These are phyloP conservation scores for Orbilia quercus DNA, from an alignment of 2,329 filamentous ascomycete genomes.

Conservation along the genomic window DNA sequence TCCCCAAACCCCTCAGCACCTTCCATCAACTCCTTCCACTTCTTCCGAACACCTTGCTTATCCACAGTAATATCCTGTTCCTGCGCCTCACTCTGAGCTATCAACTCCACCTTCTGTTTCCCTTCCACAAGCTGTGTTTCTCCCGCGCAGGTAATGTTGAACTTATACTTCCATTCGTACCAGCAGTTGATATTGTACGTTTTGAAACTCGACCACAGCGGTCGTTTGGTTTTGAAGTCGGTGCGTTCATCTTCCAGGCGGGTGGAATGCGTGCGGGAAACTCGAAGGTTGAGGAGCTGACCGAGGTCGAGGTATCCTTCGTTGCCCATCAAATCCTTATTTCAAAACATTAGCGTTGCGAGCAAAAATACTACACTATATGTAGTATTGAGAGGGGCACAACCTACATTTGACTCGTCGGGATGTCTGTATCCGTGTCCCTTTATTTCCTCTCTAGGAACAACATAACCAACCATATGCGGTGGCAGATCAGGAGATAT, in stretches of 20 bases:
- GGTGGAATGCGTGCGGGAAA: constrained; percentile 49
- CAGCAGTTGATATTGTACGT: constrained; percentile 41
- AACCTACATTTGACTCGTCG: constrained; percentile 44
- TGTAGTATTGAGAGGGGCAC: background rate
- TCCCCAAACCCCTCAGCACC: constrained; percentile 32
- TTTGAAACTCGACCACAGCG: constrained; percentile 48
- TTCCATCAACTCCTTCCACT: constrained; percentile 45
- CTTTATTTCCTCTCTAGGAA: constrained; percentile 23
- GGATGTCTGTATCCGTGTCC: constrained; percentile 14
- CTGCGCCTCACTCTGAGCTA: constrained; percentile 42
- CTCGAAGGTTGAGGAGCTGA: constrained; percentile 37
- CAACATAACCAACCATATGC: constrained; percentile 49
- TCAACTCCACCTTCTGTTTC: constrained; percentile 40
- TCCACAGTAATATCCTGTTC: constrained; percentile 29
- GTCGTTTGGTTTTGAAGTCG: constrained; percentile 40
- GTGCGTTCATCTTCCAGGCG: constrained; percentile 15
- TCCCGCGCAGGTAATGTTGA: constrained; percentile 24
- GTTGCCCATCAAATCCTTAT: constrained; percentile 6
- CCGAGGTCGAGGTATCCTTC: constrained; percentile 45
- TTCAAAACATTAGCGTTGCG: background rate
- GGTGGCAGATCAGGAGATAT: constrained; percentile 29
- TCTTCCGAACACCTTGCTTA: constrained; percentile 28
- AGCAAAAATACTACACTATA: no score
- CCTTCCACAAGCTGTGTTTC: constrained; percentile 37
- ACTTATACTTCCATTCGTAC: constrained; percentile 56